A percentile compares a stretch with the other conserved stretches of the same genome.
phyloP scores from a whole-genome alignment of 2,329 filamentous ascomycete genomes.

The Ophiostoma australiae region DNA sequence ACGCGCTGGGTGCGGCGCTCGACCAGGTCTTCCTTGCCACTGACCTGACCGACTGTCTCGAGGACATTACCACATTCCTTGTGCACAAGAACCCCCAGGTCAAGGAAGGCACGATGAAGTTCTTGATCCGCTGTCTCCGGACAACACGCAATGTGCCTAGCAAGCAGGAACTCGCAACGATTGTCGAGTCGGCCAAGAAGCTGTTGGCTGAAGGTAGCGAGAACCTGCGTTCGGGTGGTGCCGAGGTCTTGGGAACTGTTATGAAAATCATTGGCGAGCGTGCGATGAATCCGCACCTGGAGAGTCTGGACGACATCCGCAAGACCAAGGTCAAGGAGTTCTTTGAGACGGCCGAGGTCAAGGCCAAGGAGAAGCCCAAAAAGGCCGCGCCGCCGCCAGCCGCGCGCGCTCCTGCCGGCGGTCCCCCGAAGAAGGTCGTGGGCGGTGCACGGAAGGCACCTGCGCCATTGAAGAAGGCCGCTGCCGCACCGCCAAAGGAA shows the following conservation, averaged over 20 bases:
- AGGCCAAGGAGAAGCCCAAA: slow-evolving; percentile 89
- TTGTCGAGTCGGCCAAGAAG: slow-evolving; percentile 87
- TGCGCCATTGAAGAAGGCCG: slow-evolving; percentile 43
- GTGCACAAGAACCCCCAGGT: slow-evolving; percentile 96
- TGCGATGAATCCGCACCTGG: slow-evolving; percentile 87
- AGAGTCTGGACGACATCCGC: slow-evolving; percentile 89
- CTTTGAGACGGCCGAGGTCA: slow-evolving; percentile 75
- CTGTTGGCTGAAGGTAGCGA: slow-evolving; percentile 85
- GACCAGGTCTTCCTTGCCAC: slow-evolving; percentile 65
- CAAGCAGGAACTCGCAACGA: slow-evolving; percentile 75
- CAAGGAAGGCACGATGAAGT: slow-evolving; percentile 91
- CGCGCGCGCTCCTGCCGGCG: slow-evolving; percentile 40
- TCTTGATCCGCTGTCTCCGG: slow-evolving; percentile 81
- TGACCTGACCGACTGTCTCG: slow-evolving; percentile 76
- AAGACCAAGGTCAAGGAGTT: slow-evolving; percentile 96
- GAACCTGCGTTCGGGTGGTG: slow-evolving; percentile 77
- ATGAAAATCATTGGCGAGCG: slow-evolving; percentile 99
- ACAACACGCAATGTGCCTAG: slow-evolving; percentile 77
- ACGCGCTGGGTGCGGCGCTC: slow-evolving; percentile 79
- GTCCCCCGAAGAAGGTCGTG: slow-evolving; percentile 41
- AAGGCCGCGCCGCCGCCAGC: slow-evolving; percentile 58
- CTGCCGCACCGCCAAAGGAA: slow-evolving; percentile 35
- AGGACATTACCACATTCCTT: slow-evolving; percentile 79
- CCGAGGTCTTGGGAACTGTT: slow-evolving; percentile 84
- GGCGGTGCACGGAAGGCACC: slow-evolving; percentile 48